Evolutionary conservation across 2,329 filamentous ascomycete genomes (phyloP), one percentile per base, ranked within the genome.

Genomic region (Aspergillus alliaceus): DNA sequence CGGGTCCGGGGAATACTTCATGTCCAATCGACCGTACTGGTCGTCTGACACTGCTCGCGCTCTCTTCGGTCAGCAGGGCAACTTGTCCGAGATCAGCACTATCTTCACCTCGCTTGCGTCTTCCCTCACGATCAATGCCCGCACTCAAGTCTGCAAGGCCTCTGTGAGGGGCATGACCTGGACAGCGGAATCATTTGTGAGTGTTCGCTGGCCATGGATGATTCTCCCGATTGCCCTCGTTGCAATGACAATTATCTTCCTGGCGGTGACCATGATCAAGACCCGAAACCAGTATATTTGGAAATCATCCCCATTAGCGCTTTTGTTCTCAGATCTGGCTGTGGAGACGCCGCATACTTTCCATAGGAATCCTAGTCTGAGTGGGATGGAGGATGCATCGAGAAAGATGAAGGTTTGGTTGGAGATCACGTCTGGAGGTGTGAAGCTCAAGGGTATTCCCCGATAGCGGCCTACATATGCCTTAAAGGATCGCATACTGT

Each of bases 191-290:
- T 66, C 66, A 0, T 69, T 59, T 22, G 58, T 67, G 0, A 61
- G 57, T 15, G 65, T 69, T 40, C 57, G 61, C 2, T 69, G 66
- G 67, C 39, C 46, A 6, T 69, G 66, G 67, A 51, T 69, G 51
- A 59, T 59, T 22, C 54, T 69, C 0, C 66, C 66, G 0, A 56
- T 59, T 22, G 51, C 18, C 1, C 42, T 69, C 39, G 58, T 67
- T 18, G 62, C 58, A 8, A 73, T 89, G 27, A 88, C 82, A 2
- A 65, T 66, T 25, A 42, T 60, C 25, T 81, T 81, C 59, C 78
- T 83, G 52, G 69, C 74, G 65, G 83, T 80, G 8, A 88, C 65
- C 1, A 55, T 69, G 3, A 24, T 64, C 6, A 62, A 66, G 37
- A 69, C 66, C 11, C 44, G 62, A 1, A 61, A 66, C 27, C 65